Evolutionary conservation across 2,329 filamentous ascomycete genomes (phyloP).

Genomic region (Chrysosporium keratinophilum): DNA sequence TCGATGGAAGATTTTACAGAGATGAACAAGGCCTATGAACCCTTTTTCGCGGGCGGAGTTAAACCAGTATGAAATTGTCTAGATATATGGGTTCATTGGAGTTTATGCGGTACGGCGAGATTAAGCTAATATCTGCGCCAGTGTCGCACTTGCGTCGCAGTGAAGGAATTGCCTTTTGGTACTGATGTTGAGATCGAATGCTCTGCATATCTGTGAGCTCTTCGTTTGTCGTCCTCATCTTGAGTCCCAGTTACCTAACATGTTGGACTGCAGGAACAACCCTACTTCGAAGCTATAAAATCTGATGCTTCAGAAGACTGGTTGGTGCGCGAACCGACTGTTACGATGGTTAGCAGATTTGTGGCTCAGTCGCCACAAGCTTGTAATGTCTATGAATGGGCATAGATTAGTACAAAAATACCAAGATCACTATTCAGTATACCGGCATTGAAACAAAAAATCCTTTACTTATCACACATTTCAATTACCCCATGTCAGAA

Average conservation of each 20-base stretch:
- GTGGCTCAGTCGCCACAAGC: too few relatives aligned
- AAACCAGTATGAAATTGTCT: slow-evolving; percentile 10
- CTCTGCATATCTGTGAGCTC: slow-evolving; percentile 52
- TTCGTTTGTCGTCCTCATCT: background rate
- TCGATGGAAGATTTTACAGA: slow-evolving; percentile 58
- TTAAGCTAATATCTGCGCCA: slow-evolving; percentile 28
- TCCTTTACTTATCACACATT: too few relatives aligned
- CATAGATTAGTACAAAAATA: too few relatives aligned
- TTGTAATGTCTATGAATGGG: too few relatives aligned
- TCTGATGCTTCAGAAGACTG: background rate
- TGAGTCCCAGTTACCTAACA: background rate
- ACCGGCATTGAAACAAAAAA: too few relatives aligned
- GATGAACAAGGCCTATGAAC: slow-evolving; percentile 78
- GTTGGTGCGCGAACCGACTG: too few relatives aligned
- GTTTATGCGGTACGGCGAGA: background rate
- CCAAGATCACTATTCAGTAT: too few relatives aligned
- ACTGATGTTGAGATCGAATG: slow-evolving; percentile 15
- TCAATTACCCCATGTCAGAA: too few relatives aligned
- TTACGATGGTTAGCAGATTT: too few relatives aligned
- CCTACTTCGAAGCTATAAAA: slow-evolving; percentile 5
- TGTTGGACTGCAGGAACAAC: background rate
- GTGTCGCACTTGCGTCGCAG: slow-evolving; percentile 35
- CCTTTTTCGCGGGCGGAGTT: slow-evolving; percentile 36
- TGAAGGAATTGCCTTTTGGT: slow-evolving; percentile 13
- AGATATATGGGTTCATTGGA: background rate